phyloP scores from a whole-genome alignment of 2,329 filamentous ascomycete genomes.

The Akanthomyces muscarius region DNA sequence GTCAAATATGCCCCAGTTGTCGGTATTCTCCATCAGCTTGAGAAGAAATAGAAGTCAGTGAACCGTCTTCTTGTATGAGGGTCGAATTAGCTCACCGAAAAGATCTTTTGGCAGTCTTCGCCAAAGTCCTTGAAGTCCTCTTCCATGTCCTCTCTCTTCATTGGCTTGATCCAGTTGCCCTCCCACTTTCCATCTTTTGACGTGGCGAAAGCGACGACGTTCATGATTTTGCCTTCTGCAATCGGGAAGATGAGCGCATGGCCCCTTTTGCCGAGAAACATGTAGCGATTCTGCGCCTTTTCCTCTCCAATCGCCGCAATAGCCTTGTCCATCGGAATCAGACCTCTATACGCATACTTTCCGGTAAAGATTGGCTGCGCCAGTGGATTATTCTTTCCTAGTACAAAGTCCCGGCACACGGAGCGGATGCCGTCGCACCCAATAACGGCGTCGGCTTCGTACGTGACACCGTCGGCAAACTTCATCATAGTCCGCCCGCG shows the following conservation, averaged over 20 bases:
- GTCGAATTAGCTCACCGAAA: background rate
- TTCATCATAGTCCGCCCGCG: constrained; percentile 26
- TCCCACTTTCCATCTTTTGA: constrained; percentile 20
- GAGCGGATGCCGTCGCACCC: constrained; percentile 65
- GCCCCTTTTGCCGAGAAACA: constrained; percentile 42
- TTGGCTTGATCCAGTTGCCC: constrained; percentile 15
- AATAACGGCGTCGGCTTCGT: constrained; percentile 41
- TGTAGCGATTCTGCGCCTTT: constrained; percentile 28
- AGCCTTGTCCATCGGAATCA: constrained; percentile 47
- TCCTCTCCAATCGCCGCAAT: constrained; percentile 42
- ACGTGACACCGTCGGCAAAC: constrained; percentile 39
- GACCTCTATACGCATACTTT: constrained; percentile 54
- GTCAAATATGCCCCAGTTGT: constrained; percentile 16
- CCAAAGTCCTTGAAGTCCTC: constrained; percentile 15
- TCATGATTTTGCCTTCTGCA: constrained; percentile 50
- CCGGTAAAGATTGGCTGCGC: constrained; percentile 44
- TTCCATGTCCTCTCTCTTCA: constrained; percentile 13
- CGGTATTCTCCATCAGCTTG: constrained; percentile 17
- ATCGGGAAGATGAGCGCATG: constrained; percentile 59
- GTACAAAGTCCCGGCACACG: constrained; percentile 44
- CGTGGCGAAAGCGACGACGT: constrained; percentile 46
- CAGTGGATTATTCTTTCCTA: constrained; percentile 38
- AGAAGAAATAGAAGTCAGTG: background rate
- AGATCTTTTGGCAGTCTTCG: constrained; percentile 15
- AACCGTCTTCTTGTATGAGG: background rate